A percentile compares a stretch with the other conserved stretches of the same genome.
Evolutionary conservation across 1,139 yeast species (phyloP).

Genomic region (Geotrichum phurueaensis): DNA sequence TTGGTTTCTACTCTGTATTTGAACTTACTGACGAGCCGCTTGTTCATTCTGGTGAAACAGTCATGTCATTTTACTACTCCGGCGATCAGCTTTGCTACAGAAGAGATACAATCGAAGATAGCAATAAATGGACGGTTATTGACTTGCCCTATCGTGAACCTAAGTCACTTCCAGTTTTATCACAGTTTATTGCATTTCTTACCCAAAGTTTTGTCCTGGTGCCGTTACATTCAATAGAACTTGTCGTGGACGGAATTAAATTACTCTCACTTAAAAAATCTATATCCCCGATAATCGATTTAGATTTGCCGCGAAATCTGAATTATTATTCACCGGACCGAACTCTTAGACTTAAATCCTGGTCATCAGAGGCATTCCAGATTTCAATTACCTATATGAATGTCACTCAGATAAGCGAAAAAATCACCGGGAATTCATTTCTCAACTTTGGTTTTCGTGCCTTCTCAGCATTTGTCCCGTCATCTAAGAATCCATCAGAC

Average conservation of each 20-base stretch:
- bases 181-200: conserved; percentile 36
- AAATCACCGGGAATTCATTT: conserved; percentile 25
- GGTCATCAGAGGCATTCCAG: conserved; percentile 31
- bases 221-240: conserved; percentile 30
- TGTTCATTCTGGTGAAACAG: conserved; percentile 38
- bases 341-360: conserved; percentile 26
- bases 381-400: conserved; percentile 35
- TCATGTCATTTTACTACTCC: conserved; percentile 37
- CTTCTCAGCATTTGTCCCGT: conserved; percentile 32
- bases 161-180: conserved; percentile 33
- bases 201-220: conserved; percentile 38
- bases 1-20: conserved; percentile 96
- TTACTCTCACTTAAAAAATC: conserved; percentile 31
- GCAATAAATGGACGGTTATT: conserved; percentile 36
- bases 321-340: conserved; percentile 28
- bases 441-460: conserved; percentile 34
- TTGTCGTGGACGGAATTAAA: conserved; percentile 30
- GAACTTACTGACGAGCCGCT: conserved; percentile 77
- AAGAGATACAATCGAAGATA: conserved; percentile 25
- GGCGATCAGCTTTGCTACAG: conserved; percentile 39
- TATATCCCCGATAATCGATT: conserved; percentile 23
- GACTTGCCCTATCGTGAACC: conserved; percentile 36
- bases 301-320: conserved; percentile 29
- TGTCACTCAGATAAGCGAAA: conserved; percentile 33
- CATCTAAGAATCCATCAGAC: conserved; percentile 33